Percentiles rank a stretch among this genome's conserved stretches.
These are phyloP conservation scores for Hyparrhenia diplandra DNA, from an alignment of 176 grass and related monocot genomes.

Conservation along the genomic window DNA sequence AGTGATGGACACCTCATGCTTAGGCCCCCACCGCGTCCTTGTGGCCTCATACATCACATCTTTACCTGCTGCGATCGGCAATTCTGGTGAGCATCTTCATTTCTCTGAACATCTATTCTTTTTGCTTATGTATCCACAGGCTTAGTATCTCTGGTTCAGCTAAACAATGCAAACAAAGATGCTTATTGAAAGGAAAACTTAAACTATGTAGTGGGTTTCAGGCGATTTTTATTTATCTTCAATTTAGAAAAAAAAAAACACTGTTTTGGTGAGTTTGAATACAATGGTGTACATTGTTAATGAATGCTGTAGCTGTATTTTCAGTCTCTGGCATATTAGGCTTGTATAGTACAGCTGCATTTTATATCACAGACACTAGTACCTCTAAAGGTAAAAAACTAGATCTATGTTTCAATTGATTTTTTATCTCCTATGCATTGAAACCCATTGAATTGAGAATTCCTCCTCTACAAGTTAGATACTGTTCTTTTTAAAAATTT, in stretches of 20 bases:
- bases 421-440: not conserved
- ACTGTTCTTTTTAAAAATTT: not conserved
- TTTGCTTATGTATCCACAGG: not conserved
- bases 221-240: not conserved
- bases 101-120: not conserved
- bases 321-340: not conserved
- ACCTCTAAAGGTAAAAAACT: not conserved
- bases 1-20: not conserved
- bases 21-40: not conserved
- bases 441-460: not conserved
- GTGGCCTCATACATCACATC: constrained; percentile 18
- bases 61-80: constrained; percentile 7
- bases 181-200: not conserved
- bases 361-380: not conserved
- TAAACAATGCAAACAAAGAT: not conserved
- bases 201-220: not conserved
- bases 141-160: not conserved
- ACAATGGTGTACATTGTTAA: not conserved
- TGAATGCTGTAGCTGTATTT: not conserved
- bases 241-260: not conserved
- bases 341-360: not conserved
- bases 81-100: constrained; percentile 15
- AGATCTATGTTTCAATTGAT: not conserved
- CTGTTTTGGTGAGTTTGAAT: not conserved
- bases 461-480: not conserved